Evolutionary conservation across 208 protist genomes (phyloP), one percentile per base, ranked within the genome.

Genomic region (Leishmania mexicana): DNA sequence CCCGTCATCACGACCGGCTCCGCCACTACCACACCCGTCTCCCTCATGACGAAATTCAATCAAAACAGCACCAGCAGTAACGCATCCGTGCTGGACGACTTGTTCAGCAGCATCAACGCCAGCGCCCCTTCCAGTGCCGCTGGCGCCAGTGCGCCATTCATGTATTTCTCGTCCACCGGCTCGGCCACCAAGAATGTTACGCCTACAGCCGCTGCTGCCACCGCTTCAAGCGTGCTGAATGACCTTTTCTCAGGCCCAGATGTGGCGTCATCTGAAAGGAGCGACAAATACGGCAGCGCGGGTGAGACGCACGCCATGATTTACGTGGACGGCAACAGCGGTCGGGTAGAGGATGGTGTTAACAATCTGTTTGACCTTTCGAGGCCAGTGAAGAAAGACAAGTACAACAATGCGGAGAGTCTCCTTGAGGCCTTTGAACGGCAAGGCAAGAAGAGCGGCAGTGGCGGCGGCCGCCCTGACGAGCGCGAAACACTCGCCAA

Each of bases 341-440:
- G 38, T 42, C 68, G 76, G 7, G 74, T 58, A 1, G 51, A 49
- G 47, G 71, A 87, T 65, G 86, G 86, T 8, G 76, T 73, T 51
- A 76, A 65, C 13, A 89, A 94, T 68, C 74, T 96, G 1, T 89
- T 97, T 28, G 92, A 98, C 83, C 83, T 94, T 11, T 92, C 93
- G 4, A 87, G 86, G 74, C 87, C 90, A 11, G 78, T 83, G 60
- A 81, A 90, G 78, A 84, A 74, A 67, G 76, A 87, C 31, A 85
- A 70, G 74, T 90, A 94, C 87, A 78, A 81, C 51, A 90, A 90
- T 76, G 89, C 86, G 17, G 87, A 89, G 67, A 91, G 86, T n/a
- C 82, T 94, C 49, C 84, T 97, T 15, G 89, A 94, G 38, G 89
- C 85, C 19, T 98, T 96, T 76, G 93, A 94, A 71, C 82, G 84